Evolutionary conservation across 208 protist species (phyloP).

Genomic region (Trichomonas tenax): DNA sequence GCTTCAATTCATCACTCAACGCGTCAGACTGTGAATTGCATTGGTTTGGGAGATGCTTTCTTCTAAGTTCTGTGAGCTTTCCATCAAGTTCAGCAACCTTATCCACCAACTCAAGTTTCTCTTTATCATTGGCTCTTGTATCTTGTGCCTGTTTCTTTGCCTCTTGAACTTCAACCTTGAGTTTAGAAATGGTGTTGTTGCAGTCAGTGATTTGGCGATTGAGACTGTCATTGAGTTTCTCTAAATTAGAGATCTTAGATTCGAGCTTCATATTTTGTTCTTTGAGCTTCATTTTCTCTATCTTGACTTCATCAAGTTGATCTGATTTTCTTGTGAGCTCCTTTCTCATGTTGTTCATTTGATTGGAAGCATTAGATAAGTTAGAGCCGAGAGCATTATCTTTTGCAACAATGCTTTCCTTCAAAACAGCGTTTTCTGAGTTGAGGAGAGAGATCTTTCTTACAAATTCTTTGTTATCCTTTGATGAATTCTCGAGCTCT

Average conservation of each 20-base stretch:
- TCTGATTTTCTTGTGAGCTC: neutral
- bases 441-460: neutral
- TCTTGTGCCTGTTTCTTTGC: neutral
- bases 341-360: neutral
- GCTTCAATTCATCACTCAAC: neutral
- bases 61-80: neutral
- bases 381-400: neutral
- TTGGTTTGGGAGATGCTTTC: neutral
- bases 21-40: neutral
- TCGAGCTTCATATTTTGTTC: neutral
- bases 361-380: neutral
- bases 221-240: neutral
- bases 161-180: neutral
- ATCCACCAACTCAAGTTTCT: neutral
- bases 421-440: neutral
- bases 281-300: neutral
- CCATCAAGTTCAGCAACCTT: neutral
- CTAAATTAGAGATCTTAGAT: neutral
- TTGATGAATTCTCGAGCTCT: neutral
- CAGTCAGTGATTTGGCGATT: neutral
- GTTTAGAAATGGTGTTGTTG: neutral
- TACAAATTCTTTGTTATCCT: neutral
- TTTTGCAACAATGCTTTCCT: neutral
- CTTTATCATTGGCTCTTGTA: neutral
- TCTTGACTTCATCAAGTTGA: neutral